Evolutionary conservation across 164 flowering plant genomes (phyloP).

Genomic region (Annona squamosa): DNA sequence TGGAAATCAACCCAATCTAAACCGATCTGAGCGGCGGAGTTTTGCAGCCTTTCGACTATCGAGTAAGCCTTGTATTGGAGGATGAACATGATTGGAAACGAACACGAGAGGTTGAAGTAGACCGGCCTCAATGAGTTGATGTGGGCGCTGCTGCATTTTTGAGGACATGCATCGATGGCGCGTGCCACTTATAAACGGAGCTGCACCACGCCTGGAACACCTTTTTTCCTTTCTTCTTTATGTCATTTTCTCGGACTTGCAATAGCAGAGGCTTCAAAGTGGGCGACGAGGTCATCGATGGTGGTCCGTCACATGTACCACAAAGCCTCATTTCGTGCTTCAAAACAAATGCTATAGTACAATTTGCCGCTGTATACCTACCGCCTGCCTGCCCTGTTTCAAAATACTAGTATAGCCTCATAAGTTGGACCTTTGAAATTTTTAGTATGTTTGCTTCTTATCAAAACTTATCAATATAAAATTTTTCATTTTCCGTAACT

Average conservation of each 20-base stretch:
- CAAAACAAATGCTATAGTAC: no score
- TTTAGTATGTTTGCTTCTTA: no score
- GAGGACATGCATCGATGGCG: not conserved
- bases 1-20: not conserved
- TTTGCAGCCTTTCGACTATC: not conserved
- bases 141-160: not conserved
- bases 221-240: not conserved
- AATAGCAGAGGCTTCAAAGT: not conserved
- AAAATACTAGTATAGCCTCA: no score
- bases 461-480: no score
- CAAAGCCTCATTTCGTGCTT: no score
- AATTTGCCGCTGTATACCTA: no score
- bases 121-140: not conserved
- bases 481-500: no score
- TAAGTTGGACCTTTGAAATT: no score
- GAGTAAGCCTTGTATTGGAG: not conserved
- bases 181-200: not conserved
- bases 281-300: not conserved
- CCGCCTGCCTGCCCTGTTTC: no score
- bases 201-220: not conserved
- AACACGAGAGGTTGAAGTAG: not conserved
- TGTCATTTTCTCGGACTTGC: not conserved
- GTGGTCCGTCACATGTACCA: not conserved
- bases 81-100: not conserved
- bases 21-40: not conserved